A percentile compares a stretch with the other conserved stretches of the same genome.
Conservation (phyloP, 805 yeast species). For the Lipomyces mesembrius region DNA sequence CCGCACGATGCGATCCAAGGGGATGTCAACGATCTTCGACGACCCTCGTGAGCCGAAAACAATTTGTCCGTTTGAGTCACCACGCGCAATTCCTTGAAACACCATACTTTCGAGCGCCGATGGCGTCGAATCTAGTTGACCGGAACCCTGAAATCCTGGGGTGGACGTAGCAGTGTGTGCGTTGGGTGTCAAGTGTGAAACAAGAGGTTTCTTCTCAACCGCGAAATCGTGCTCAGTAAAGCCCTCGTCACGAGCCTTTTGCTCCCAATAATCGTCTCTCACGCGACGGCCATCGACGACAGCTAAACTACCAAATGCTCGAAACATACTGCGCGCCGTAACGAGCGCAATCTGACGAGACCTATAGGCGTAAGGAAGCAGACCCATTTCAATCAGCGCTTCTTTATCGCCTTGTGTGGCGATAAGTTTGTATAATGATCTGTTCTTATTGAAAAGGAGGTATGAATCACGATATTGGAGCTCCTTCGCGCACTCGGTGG, state of each 20-base stretch:
- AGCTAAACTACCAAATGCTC: constrained; percentile 58
- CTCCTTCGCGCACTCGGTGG: constrained; percentile 50
- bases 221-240: constrained; percentile 55
- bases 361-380: constrained; percentile 44
- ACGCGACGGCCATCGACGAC: constrained; percentile 55
- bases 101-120: constrained; percentile 8
- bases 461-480: constrained; percentile 57
- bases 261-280: constrained; percentile 63
- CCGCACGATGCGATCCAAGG: constrained; percentile 17
- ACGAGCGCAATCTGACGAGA: constrained; percentile 47
- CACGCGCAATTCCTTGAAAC: constrained; percentile 9
- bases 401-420: constrained; percentile 49
- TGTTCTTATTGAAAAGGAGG: constrained; percentile 53
- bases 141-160: constrained; percentile 10
- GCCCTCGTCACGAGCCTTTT: constrained; percentile 50
- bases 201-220: constrained; percentile 39
- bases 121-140: constrained; percentile 14
- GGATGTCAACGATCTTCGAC: constrained; percentile 21
- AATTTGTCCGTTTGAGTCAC: constrained; percentile 26
- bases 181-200: not conserved
- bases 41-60: constrained; percentile 30
- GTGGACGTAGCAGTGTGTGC: constrained; percentile 13
- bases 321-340: constrained; percentile 53
- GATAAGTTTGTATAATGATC: constrained; percentile 47
- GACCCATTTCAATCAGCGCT: constrained; percentile 45